Evolutionary conservation across 2,329 filamentous ascomycete genomes (phyloP).

Genomic region (Aspergillus awamori): DNA sequence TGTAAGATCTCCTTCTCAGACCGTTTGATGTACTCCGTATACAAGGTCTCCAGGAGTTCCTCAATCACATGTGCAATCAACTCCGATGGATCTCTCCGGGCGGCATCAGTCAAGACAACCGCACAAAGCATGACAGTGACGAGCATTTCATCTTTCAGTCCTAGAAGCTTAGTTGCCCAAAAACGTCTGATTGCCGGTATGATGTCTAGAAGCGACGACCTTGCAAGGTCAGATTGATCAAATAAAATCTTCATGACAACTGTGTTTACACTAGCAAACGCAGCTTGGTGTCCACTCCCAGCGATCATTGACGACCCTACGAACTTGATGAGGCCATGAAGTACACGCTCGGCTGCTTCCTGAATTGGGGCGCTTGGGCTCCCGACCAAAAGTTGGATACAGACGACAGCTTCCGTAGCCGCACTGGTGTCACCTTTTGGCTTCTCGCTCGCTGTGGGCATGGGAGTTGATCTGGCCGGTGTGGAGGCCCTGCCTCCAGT

Average conservation of each 20-base stretch:
- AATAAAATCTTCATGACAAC: constrained; percentile 67
- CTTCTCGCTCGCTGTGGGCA: constrained; percentile 30
- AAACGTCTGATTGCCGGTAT: constrained; percentile 72
- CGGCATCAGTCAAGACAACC: constrained; percentile 56
- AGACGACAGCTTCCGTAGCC: constrained; percentile 63
- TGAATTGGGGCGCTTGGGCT: constrained; percentile 69
- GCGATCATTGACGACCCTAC: constrained; percentile 63
- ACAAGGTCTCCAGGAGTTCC: constrained; percentile 71
- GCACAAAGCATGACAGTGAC: constrained; percentile 70
- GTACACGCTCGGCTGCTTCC: constrained; percentile 58
- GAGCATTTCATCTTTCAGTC: constrained; percentile 76
- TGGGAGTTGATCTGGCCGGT: constrained; percentile 34
- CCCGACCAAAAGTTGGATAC: constrained; percentile 65
- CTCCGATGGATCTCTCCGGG: constrained; percentile 41
- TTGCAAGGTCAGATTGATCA: constrained; percentile 68
- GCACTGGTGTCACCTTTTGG: constrained; percentile 37
- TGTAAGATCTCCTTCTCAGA: constrained; percentile 72
- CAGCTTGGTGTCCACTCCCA: constrained; percentile 68
- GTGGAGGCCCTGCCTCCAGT: constrained; percentile 32
- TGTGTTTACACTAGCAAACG: constrained; percentile 75
- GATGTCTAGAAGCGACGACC: constrained; percentile 61
- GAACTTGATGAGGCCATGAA: constrained; percentile 61
- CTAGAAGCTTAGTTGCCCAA: constrained; percentile 73
- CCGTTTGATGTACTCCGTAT: constrained; percentile 74
- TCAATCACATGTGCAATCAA: constrained; percentile 55